Evolutionary conservation across 2,329 filamentous ascomycete genomes (phyloP).

Genomic region (Calonectria ilicicola): DNA sequence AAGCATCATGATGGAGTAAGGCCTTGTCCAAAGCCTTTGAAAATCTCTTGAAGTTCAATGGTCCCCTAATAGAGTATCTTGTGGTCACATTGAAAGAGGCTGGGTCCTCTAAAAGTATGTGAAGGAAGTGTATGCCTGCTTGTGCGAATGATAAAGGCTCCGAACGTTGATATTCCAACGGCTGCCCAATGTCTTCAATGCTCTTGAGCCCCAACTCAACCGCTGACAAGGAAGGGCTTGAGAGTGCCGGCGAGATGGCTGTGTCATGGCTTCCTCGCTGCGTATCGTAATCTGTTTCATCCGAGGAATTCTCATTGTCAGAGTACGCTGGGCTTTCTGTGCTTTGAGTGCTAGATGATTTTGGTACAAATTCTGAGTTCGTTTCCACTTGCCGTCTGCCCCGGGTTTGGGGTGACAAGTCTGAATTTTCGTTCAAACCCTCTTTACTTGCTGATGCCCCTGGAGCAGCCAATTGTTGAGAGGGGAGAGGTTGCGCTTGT

Average conservation of each 20-base stretch:
- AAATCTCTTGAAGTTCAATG: background rate
- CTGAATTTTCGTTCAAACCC: too few relatives aligned
- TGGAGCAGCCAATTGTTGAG: background rate
- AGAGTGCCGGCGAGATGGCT: background rate
- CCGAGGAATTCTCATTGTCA: background rate
- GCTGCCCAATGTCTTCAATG: background rate
- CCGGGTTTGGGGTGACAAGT: too few relatives aligned
- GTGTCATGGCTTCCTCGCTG: background rate
- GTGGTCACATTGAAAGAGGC: background rate
- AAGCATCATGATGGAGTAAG: conserved; percentile 13
- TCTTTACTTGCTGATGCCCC: background rate
- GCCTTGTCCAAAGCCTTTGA: background rate
- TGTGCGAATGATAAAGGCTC: background rate
- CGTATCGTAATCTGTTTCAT: background rate
- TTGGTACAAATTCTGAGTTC: background rate
- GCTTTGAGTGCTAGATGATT: background rate
- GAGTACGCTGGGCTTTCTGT: background rate
- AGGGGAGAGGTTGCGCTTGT: background rate
- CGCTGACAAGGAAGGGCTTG: background rate
- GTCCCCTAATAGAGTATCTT: background rate
- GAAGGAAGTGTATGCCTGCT: background rate
- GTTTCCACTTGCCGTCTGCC: background rate
- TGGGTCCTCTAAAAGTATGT: background rate
- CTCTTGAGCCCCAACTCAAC: background rate
- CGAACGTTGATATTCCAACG: background rate